Evolutionary conservation across 176 grass and related monocot genomes (phyloP).

Genomic region (bread wheat (Triticum aestivum)): DNA sequence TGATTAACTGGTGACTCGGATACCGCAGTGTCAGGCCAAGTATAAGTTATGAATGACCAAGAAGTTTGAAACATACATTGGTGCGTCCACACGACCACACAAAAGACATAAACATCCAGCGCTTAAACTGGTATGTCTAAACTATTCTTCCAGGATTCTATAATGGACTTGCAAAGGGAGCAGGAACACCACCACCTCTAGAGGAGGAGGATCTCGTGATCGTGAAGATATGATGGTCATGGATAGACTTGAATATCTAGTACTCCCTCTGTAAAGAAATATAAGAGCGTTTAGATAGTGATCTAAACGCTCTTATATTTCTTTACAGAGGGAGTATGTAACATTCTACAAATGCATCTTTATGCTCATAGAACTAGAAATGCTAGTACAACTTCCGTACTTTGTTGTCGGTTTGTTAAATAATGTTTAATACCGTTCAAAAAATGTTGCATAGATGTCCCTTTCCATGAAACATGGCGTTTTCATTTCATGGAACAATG

Average conservation of each 20-base stretch:
- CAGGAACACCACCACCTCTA: background rate
- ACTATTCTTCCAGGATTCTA: background rate
- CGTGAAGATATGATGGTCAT: background rate
- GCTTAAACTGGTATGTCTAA: background rate
- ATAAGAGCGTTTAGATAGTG: no score
- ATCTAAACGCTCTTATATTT: no score
- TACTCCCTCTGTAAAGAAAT: background rate
- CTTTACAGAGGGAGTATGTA: no score
- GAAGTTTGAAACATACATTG: background rate
- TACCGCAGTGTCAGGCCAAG: background rate
- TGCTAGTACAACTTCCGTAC: background rate
- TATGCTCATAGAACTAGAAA: background rate
- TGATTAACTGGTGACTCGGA: background rate
- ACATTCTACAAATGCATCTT: background rate
- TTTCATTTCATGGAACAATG: background rate
- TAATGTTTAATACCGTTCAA: background rate
- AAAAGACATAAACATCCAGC: background rate
- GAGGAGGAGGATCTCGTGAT: background rate
- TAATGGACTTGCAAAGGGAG: background rate
- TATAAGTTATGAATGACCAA: background rate
- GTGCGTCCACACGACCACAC: background rate
- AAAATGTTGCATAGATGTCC: background rate
- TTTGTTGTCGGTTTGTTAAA: background rate
- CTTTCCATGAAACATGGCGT: background rate
- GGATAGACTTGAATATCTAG: background rate